These are phyloP conservation scores for Colletotrichum acutatum DNA, from an alignment of 2,329 filamentous ascomycete species.

Conservation along the genomic window DNA sequence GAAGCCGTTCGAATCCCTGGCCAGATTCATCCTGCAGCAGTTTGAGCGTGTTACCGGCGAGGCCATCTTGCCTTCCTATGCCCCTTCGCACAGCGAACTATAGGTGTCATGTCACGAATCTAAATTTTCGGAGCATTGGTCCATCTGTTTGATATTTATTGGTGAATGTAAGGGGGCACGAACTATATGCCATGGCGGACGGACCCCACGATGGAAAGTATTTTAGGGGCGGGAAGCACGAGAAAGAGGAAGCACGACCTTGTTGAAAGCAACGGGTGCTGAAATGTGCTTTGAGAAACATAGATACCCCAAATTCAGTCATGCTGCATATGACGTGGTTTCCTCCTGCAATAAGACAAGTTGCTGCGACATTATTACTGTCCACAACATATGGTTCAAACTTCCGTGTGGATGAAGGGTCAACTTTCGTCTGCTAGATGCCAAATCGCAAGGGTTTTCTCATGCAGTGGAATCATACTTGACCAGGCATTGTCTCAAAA, in stretches of 20 bases:
- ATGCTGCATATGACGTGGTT: neutral
- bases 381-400: too few relatives aligned
- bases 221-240: neutral
- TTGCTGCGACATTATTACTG: too few relatives aligned
- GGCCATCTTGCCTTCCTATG: slow-evolving; percentile 1
- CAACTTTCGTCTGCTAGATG: too few relatives aligned
- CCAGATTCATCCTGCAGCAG: slow-evolving; percentile 14
- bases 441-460: too few relatives aligned
- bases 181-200: too few relatives aligned
- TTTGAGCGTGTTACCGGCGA: slow-evolving; percentile 8
- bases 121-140: neutral
- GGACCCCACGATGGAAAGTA: too few relatives aligned
- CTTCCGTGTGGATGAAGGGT: too few relatives aligned
- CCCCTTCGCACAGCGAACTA: slow-evolving; percentile 14
- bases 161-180: too few relatives aligned
- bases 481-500: too few relatives aligned
- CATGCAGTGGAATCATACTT: too few relatives aligned
- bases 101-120: neutral
- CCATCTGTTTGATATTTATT: too few relatives aligned
- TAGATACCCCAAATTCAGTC: slow-evolving; percentile 24
- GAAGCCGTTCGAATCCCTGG: slow-evolving; percentile 54
- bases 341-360: neutral
- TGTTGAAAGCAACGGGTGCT: neutral
- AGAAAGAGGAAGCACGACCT: neutral
- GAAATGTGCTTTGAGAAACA: slow-evolving; percentile 13